A percentile compares a stretch with the other conserved stretches of the same genome.
These are phyloP conservation scores for Porcisia hertigi DNA, from an alignment of 208 protist genomes.

Conservation along the genomic window DNA sequence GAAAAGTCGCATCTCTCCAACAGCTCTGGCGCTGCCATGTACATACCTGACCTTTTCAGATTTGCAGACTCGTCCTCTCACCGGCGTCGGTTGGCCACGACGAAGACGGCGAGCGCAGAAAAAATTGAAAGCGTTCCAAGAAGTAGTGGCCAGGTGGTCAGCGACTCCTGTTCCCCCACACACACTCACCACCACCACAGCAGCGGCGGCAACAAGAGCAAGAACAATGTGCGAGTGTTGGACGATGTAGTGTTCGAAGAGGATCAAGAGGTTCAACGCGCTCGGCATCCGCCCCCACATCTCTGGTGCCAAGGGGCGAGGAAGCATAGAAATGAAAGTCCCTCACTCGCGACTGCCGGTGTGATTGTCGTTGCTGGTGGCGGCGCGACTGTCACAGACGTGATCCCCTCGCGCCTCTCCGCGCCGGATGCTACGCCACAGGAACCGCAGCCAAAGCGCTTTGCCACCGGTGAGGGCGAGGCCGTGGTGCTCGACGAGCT, in stretches of 20 bases:
- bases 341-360: neutral
- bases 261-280: slow-evolving; percentile 9
- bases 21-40: slow-evolving; percentile 8
- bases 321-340: neutral
- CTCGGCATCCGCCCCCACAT: neutral
- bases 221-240: slow-evolving; percentile 1
- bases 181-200: neutral
- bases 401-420: neutral
- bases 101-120: neutral
- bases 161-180: neutral
- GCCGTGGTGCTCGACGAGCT: slow-evolving; percentile 9
- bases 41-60: slow-evolving; percentile 27
- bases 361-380: neutral
- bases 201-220: neutral
- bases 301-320: neutral
- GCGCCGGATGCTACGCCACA: slow-evolving; percentile 20
- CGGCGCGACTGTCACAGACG: neutral
- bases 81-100: neutral
- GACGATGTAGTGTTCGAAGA: slow-evolving; percentile 27
- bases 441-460: slow-evolving; percentile 31
- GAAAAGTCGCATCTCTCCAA: neutral
- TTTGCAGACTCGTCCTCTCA: slow-evolving; percentile 13
- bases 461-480: slow-evolving; percentile 22
- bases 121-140: neutral
- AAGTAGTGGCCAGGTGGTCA: neutral